Evolutionary conservation across 345 rosid genomes (phyloP), one percentile per base, ranked within the genome.

Genomic region (Eucalyptus polybractea): DNA sequence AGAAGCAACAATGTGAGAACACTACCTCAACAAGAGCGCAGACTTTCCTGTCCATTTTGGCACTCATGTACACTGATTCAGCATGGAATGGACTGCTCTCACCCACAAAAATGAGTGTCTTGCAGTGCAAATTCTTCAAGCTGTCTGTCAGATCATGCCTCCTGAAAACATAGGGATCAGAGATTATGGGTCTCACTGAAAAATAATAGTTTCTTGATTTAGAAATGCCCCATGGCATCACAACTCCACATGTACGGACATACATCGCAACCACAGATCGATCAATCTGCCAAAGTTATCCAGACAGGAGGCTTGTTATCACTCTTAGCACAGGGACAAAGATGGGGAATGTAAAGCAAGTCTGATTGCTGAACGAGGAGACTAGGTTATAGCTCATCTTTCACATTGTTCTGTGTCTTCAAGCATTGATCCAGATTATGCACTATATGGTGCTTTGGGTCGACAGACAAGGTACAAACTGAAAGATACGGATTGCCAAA

Each of bases 1-100:
- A 25, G 62, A 29, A 58, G 72, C 37, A 8, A 86, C 16, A 1
- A 76, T 40, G 49, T 10, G 3, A 72, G 67, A 54, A 56, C 29
- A 65, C 29, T 89, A 94, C 96, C 97, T 95, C 96, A n/a, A 95
- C 93, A 5, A 95, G 92, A 76, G 95, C 93, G 58, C 96, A 91
- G 29, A 54, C 81, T 92, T 90, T 89, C 67, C 88, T 91, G 86
- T 93, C 97, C 90, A 94, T 93, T 87, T 91, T 92, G 44, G 93
- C 72, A 88, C 91, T 91, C 95, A 95, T 94, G 72, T 92, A 87
- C 67, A 94, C 87, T 53, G 96, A 92, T 91, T 95, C 96, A 45
- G 90, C 60, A 49, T 31, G 94, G 88, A 95, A 95, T 50, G 93
- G 93, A 87, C 94, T 93, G 86, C 92, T 93, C 88, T 95, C 96